Evolutionary conservation across 257 asterid genomes (phyloP).

Genomic region (Solanum paucissectum): DNA sequence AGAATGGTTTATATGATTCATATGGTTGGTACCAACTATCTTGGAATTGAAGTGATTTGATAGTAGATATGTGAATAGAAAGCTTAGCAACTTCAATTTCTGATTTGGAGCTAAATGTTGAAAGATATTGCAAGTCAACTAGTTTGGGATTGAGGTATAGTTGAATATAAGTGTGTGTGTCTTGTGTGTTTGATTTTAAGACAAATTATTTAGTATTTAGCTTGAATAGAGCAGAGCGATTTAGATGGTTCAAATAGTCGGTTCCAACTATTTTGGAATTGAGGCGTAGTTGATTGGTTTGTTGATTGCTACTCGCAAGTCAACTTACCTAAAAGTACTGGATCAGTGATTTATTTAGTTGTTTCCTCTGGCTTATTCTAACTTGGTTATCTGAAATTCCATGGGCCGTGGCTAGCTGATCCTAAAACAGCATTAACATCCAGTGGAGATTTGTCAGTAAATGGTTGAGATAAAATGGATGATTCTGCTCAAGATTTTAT

Average conservation of each 20-base stretch:
- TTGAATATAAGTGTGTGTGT: not conserved
- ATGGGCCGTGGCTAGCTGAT: not conserved
- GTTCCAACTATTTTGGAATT: not conserved
- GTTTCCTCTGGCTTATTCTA: not conserved
- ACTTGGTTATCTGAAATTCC: not conserved
- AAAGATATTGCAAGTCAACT: not conserved
- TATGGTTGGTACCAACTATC: too few relatives aligned
- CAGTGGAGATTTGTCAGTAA: not conserved
- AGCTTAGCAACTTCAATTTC: not conserved
- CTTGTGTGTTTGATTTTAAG: not conserved
- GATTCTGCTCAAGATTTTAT: not conserved
- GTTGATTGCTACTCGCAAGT: not conserved
- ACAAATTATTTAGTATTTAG: not conserved
- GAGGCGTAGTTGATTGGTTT: not conserved
- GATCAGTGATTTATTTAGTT: not conserved
- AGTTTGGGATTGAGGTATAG: not conserved
- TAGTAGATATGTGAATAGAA: not conserved
- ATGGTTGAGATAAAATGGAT: not conserved
- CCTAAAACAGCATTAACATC: not conserved
- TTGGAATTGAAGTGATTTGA: too few relatives aligned
- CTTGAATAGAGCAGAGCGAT: not conserved
- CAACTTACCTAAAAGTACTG: not conserved
- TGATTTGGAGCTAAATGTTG: not conserved
- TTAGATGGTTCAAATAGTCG: not conserved
- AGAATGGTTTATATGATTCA: too few relatives aligned